These are phyloP conservation scores for Solanum neorickii DNA, from an alignment of 257 asterid species.

Conservation along the genomic window DNA sequence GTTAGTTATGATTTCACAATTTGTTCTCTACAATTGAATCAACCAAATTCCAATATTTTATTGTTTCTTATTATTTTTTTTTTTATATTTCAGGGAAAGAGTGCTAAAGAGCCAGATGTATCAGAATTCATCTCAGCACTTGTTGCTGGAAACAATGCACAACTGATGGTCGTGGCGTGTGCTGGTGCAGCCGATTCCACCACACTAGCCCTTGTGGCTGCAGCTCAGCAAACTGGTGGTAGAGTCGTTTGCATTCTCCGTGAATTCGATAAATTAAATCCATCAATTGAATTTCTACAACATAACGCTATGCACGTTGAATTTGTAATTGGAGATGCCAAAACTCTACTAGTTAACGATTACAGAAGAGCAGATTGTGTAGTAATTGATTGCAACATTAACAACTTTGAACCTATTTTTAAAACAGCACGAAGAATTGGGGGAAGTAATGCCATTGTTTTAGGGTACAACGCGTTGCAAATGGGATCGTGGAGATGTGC, in stretches of 20 bases:
- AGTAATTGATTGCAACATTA: constrained; percentile 44
- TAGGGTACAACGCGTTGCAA: constrained; percentile 55
- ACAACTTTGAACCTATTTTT: constrained; percentile 26
- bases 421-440: neutral
- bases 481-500: constrained; percentile 22
- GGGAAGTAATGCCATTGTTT: constrained; percentile 4
- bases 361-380: constrained; percentile 43
- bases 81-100: constrained; percentile 24
- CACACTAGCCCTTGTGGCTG: constrained; percentile 45
- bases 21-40: too few species aligned
- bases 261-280: constrained; percentile 1
- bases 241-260: constrained; percentile 39
- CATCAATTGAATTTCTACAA: constrained; percentile 11
- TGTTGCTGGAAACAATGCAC: constrained; percentile 60
- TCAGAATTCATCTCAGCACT: constrained; percentile 67
- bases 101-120: constrained; percentile 48
- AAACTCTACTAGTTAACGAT: constrained; percentile 9
- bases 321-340: constrained; percentile 38
- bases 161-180: constrained; percentile 43
- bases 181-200: constrained; percentile 25
- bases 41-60: neutral
- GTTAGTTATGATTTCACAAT: constrained; percentile 1
- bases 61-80: neutral
- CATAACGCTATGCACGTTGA: constrained; percentile 12
- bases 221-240: constrained; percentile 72